These are phyloP conservation scores for Salix viminalis DNA, from an alignment of 345 rosid species.

Conservation along the genomic window DNA sequence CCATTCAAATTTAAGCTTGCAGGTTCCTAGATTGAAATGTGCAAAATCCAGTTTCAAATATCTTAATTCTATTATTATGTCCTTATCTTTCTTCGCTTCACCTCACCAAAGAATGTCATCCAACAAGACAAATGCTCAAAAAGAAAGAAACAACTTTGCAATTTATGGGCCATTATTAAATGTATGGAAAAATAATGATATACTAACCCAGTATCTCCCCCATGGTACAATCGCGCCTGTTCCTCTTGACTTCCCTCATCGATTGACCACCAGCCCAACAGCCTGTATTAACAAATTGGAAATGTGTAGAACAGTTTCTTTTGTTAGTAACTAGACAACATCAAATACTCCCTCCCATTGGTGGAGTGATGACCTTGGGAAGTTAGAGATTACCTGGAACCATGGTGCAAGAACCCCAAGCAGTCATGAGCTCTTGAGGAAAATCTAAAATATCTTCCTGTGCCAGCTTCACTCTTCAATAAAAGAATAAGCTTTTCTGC, in stretches of 20 bases:
- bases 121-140: not conserved
- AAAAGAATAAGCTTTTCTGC: constrained; percentile 71
- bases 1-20: not conserved
- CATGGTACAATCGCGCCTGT: constrained; percentile 74
- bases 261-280: constrained; percentile 99
- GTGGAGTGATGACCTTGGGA: constrained; percentile 1
- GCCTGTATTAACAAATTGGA: constrained; percentile 41
- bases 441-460: constrained; percentile 69
- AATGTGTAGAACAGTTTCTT: constrained; percentile 9
- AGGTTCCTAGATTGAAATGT: not conserved
- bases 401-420: constrained; percentile 89
- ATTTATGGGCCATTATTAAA: not conserved
- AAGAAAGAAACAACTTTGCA: not conserved
- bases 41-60: not conserved
- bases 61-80: not conserved
- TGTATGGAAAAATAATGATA: not conserved
- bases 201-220: constrained; percentile 65
- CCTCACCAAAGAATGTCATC: not conserved
- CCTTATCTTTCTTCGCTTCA: not conserved
- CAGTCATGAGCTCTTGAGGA: constrained; percentile 72
- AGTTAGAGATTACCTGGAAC: constrained; percentile 63
- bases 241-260: constrained; percentile 95
- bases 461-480: constrained; percentile 60
- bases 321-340: not conserved
- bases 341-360: not conserved